A percentile compares a stretch with the other conserved stretches of the same genome.
phyloP scores from a whole-genome alignment of 75 land plant genomes.

The Larix kaempferi region DNA sequence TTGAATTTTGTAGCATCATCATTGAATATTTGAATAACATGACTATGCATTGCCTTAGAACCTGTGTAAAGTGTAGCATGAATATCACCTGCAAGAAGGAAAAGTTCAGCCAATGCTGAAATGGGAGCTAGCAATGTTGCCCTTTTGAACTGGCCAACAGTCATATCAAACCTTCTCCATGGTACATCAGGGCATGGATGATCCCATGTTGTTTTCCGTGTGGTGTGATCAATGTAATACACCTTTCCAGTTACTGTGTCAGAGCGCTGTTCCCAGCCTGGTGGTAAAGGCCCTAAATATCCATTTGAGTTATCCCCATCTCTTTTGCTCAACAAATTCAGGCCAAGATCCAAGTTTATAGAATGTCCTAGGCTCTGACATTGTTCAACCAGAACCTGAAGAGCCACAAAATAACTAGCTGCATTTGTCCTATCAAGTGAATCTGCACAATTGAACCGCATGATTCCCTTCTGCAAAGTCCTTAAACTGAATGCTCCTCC shows the following conservation, averaged over 20 bases:
- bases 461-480: conserved; percentile 73
- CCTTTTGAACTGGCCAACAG: conserved; percentile 80
- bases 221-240: conserved; percentile 93
- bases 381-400: conserved; percentile 93
- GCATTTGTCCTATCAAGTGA: conserved; percentile 98
- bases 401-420: conserved; percentile 93
- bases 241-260: conserved; percentile 95
- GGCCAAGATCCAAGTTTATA: conserved; percentile 59
- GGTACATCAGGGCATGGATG: conserved; percentile 97
- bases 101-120: conserved; percentile 75
- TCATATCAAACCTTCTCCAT: conserved; percentile 94
- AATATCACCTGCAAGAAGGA: conserved; percentile 90
- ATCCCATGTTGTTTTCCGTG: conserved; percentile 87
- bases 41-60: conserved; percentile 98
- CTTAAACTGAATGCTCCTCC: conserved; percentile 65
- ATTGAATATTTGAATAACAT: conserved; percentile 86
- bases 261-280: conserved; percentile 93
- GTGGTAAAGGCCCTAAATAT: conserved; percentile 78
- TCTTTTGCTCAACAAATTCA: conserved; percentile 20
- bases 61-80: conserved; percentile 99
- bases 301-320: conserved; percentile 40
- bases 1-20: conserved; percentile 78
- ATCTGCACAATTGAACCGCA: conserved; percentile 97
- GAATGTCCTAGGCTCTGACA: conserved; percentile 77
- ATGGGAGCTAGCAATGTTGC: conserved; percentile 78